A percentile compares a stretch with the other conserved stretches of the same genome.
These are phyloP conservation scores for Tulasnella sp. DNA, from an alignment of 768 basidiomycete genomes.

Conservation along the genomic window DNA sequence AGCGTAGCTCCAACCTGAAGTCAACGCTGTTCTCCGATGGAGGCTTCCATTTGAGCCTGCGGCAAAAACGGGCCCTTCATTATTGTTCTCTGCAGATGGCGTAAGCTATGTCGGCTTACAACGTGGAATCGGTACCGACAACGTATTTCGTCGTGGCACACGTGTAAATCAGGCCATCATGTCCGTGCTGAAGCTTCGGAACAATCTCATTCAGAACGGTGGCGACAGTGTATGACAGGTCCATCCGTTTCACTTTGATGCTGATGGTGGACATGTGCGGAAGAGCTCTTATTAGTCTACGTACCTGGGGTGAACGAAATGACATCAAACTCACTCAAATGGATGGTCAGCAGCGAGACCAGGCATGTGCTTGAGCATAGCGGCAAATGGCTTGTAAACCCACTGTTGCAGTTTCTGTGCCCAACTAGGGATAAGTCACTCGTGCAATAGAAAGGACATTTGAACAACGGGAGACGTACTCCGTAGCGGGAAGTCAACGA, in stretches of 20 bases:
- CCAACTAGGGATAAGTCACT: not conserved
- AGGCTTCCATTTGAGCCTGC: slow-evolving; percentile 97
- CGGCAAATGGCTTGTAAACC: slow-evolving; percentile 76
- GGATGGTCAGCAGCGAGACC: slow-evolving; percentile 61
- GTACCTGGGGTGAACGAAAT: not conserved
- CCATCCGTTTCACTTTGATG: slow-evolving; percentile 82
- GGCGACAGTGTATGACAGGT: slow-evolving; percentile 80
- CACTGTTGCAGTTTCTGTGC: slow-evolving; percentile 69
- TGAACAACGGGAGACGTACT: slow-evolving; percentile 48
- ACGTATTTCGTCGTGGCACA: slow-evolving; percentile 79
- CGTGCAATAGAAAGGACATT: not conserved
- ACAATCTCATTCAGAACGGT: slow-evolving; percentile 82
- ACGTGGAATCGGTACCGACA: slow-evolving; percentile 78
- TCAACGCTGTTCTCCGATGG: slow-evolving; percentile 87
- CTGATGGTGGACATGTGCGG: slow-evolving; percentile 43
- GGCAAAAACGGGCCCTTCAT: not conserved
- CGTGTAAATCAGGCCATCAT: slow-evolving; percentile 96
- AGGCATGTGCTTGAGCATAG: slow-evolving; percentile 66
- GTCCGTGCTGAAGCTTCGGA: slow-evolving; percentile 81
- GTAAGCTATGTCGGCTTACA: slow-evolving; percentile 51
- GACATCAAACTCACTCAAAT: slow-evolving; percentile 64
- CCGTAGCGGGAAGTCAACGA: slow-evolving; percentile 85
- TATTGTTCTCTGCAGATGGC: not conserved
- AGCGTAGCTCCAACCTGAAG: slow-evolving; percentile 92
- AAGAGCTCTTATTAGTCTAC: not conserved